Evolutionary conservation across 2,329 filamentous ascomycete species (phyloP), one percentile per base, ranked within the genome.

Genomic region (Sporothrix globosa): DNA sequence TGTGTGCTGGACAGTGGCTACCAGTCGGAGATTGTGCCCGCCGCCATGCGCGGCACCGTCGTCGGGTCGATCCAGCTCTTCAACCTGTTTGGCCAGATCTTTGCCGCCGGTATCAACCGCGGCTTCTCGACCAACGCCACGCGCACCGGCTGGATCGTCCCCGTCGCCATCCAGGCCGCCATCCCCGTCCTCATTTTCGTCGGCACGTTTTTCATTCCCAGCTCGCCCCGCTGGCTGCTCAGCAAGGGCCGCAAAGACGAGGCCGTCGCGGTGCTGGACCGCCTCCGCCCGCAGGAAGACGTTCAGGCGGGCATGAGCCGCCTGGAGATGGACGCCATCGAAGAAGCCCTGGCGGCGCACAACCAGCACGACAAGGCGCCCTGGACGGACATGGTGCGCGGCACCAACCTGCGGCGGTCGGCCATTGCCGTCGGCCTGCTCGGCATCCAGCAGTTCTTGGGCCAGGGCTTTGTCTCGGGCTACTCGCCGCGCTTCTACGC

Each of bases 181-280:
- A 53, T 69, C 44, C 68, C 68, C 5, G 50, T 68, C n/a, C 6
- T 82, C 11, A 74, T 84, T 34, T 76, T 82, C 2, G 13, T 77
- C 4, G 81, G 79, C 1, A 81, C 80, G 4, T 77, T 78, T 3
- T 82, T 79, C 78, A 76, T 84, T 4, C 82, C 82, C 11, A 77
- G 79, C 50, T 85, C 83, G 0, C 83, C 84, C 0, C 78, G 83
- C 5, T 86, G 84, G 84, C 76, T 85, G 9, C 78, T 85, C 46
- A 80, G 80, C 0, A 82, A 84, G 71, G 83, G 82, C 0, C 78
- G 79, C 19, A 74, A 77, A 0, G 80, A 83, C 1, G 82, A 86
- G 70, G 84, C 84, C 10, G 39, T 69, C 11, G 34, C 48, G 1
- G 68, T 69, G 2, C 68, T 69, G 3, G 68, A 69, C 68, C 44